A percentile compares a stretch with the other conserved stretches of the same genome.
phyloP scores from a whole-genome alignment of 345 rosid species.

The Raphanus raphanistrum region DNA sequence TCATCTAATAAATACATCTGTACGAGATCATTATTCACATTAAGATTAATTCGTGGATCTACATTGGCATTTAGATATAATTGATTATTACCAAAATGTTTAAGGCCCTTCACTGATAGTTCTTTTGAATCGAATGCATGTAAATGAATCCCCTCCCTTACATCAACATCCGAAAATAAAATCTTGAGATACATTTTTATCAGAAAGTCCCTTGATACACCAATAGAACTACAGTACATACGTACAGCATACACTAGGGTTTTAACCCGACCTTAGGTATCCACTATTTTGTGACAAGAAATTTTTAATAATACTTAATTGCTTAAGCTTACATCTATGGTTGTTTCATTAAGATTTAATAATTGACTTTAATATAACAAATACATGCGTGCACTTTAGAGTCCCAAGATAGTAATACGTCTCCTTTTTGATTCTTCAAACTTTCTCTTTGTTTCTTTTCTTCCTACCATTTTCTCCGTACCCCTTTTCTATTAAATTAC shows the following conservation, averaged over 20 bases:
- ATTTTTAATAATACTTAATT: neutral
- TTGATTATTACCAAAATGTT: neutral
- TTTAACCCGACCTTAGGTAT: neutral
- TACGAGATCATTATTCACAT: neutral
- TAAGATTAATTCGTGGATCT: too few species aligned
- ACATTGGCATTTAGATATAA: too few species aligned
- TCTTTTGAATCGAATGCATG: neutral
- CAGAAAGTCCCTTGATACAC: neutral
- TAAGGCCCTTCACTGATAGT: neutral
- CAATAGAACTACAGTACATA: neutral
- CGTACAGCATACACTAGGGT: neutral
- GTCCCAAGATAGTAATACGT: constrained; percentile 53
- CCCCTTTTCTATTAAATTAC: constrained; percentile 38
- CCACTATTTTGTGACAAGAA: neutral
- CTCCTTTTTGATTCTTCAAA: constrained; percentile 31
- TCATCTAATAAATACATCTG: neutral
- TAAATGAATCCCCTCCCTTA: neutral
- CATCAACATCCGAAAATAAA: neutral
- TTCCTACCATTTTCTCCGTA: constrained; percentile 30
- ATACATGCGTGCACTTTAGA: constrained; percentile 38
- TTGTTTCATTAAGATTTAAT: constrained; percentile 11
- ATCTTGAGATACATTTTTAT: constrained; percentile 6
- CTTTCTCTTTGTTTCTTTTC: constrained; percentile 32
- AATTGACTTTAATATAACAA: constrained; percentile 22
- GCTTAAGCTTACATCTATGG: neutral